Percentiles rank a stretch among this genome's conserved stretches.
Evolutionary conservation across 78 protist species (phyloP).

Genomic region (slime mould (Dictyostelium discoideum)): DNA sequence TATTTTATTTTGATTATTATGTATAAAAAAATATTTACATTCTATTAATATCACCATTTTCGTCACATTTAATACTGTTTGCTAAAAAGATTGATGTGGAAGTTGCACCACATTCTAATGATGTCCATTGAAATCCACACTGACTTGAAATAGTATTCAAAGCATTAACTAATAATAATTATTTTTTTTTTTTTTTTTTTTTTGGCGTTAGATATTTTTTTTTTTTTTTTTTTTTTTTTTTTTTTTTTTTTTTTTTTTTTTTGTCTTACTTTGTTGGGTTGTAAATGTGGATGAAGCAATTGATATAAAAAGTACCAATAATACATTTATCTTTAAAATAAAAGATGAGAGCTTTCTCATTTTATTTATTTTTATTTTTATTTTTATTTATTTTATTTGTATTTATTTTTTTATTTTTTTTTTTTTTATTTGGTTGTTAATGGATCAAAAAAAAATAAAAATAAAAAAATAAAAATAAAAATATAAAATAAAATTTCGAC

Average conservation of each 20-base stretch:
- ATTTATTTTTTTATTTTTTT: too few species aligned
- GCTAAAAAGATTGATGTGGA: not conserved
- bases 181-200: not conserved
- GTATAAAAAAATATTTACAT: not conserved
- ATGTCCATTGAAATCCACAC: slow-evolving; percentile 10
- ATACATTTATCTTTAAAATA: not conserved
- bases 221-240: not conserved
- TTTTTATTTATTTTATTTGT: too few species aligned
- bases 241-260: not conserved
- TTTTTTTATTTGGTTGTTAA: too few species aligned
- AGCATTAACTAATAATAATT: not conserved
- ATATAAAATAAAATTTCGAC: not conserved
- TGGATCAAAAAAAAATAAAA: not conserved
- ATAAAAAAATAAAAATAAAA: not conserved
- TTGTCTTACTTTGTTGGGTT: not conserved
- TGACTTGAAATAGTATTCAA: not conserved
- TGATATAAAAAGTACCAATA: not conserved
- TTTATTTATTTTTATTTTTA: not conserved
- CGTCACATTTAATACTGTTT: not conserved
- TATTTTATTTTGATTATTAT: not conserved
- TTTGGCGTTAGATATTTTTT: not conserved
- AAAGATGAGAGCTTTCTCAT: not conserved
- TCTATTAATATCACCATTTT: not conserved
- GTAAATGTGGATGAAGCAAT: not conserved
- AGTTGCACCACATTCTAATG: not conserved